Percentiles rank a stretch among this genome's conserved stretches.
Conservation (phyloP, 176 grass and related monocot genomes). For the Guadua angustifolia region DNA sequence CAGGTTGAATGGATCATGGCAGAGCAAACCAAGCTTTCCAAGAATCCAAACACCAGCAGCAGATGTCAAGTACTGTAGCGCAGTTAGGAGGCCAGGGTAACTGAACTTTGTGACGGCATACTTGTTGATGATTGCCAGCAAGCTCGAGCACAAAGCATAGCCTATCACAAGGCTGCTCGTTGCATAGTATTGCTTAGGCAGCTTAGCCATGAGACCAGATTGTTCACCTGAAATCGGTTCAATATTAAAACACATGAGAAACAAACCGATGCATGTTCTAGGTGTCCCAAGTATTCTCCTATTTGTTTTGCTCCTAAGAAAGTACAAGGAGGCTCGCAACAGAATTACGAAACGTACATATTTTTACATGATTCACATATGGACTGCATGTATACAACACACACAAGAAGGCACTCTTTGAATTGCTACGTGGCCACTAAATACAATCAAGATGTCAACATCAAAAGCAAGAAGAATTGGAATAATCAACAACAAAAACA, state of each 20-base stretch:
- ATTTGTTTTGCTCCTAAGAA: not conserved
- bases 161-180: conserved; percentile 78
- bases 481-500: not conserved
- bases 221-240: conserved; percentile 48
- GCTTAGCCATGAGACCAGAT: conserved; percentile 55
- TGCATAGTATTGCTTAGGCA: conserved; percentile 64
- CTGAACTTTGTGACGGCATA: conserved; percentile 82
- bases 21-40: conserved; percentile 71
- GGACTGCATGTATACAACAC: not conserved
- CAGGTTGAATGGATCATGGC: conserved; percentile 70
- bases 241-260: not conserved
- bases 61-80: conserved; percentile 77
- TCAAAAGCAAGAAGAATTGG: not conserved
- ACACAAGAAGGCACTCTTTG: not conserved
- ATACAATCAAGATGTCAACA: not conserved
- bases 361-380: not conserved
- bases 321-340: not conserved
- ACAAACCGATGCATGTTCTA: not conserved
- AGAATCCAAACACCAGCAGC: conserved; percentile 70
- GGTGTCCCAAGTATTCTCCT: not conserved
- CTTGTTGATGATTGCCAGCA: conserved; percentile 89
- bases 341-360: not conserved
- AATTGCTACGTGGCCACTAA: not conserved
- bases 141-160: conserved; percentile 82
- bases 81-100: conserved; percentile 78